Conservation (phyloP, 257 asterid species). For the Solanum lignicaule region DNA sequence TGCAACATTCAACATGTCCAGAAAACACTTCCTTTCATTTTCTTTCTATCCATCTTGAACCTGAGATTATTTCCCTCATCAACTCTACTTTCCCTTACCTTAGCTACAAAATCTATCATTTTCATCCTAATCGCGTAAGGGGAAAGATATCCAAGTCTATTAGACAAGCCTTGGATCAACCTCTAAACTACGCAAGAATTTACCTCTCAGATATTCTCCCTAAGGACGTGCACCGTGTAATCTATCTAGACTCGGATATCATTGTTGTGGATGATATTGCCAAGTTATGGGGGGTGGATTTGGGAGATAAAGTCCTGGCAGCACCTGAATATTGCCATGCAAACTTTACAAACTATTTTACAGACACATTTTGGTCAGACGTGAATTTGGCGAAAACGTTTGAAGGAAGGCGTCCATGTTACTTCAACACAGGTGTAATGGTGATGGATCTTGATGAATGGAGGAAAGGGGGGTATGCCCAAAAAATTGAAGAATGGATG, state of each 20-base stretch:
- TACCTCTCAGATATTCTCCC: slow-evolving; percentile 67
- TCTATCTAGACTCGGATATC: slow-evolving; percentile 64
- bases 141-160: slow-evolving; percentile 70
- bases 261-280: slow-evolving; percentile 71
- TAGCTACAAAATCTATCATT: slow-evolving; percentile 41
- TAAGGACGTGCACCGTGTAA: slow-evolving; percentile 34
- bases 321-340: slow-evolving; percentile 86
- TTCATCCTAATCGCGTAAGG: slow-evolving; percentile 47
- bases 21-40: slow-evolving; percentile 67
- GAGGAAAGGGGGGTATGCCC: slow-evolving; percentile 65
- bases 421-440: slow-evolving; percentile 87
- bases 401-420: slow-evolving; percentile 50
- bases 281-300: slow-evolving; percentile 58
- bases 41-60: slow-evolving; percentile 43
- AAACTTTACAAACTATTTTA: slow-evolving; percentile 56
- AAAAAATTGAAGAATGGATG: slow-evolving; percentile 77
- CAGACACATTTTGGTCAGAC: slow-evolving; percentile 55
- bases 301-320: slow-evolving; percentile 48
- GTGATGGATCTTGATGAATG: slow-evolving; percentile 60
- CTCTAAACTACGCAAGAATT: slow-evolving; percentile 69
- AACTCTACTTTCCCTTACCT: slow-evolving; percentile 76
- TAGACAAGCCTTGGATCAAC: slow-evolving; percentile 73
- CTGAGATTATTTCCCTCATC: slow-evolving; percentile 36
- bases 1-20: slow-evolving; percentile 78
- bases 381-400: slow-evolving; percentile 24